A percentile compares a stretch with the other conserved stretches of the same genome.
Evolutionary conservation across 2,329 filamentous ascomycete genomes (phyloP).

Genomic region (Colletotrichum sidae): DNA sequence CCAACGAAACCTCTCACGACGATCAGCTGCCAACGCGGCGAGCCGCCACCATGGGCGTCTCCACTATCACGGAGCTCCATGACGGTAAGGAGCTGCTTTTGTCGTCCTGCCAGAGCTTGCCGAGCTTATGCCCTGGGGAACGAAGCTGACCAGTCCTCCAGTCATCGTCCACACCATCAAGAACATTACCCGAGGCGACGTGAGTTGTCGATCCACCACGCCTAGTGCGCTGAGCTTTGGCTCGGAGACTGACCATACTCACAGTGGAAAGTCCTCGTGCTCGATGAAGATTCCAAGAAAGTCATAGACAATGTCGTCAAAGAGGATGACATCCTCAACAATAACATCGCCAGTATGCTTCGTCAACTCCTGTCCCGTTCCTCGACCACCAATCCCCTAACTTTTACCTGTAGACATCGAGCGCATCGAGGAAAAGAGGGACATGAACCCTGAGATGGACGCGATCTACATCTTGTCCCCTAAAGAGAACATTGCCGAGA

Average conservation of each 20-base stretch:
- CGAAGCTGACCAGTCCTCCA: conserved; percentile 47
- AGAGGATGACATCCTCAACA: conserved; percentile 96
- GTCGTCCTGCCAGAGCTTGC: background rate
- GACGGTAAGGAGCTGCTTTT: conserved; percentile 67
- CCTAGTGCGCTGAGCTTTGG: background rate
- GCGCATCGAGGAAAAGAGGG: conserved; percentile 87
- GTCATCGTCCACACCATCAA: conserved; percentile 81
- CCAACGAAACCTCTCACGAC: background rate
- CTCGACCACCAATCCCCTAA: conserved; percentile 28
- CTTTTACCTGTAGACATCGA: conserved; percentile 80
- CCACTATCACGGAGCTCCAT: conserved; percentile 69
- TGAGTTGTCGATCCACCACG: conserved; percentile 56
- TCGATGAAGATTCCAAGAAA: conserved; percentile 86
- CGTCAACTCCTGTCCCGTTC: background rate
- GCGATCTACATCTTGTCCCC: conserved; percentile 93
- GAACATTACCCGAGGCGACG: conserved; percentile 83
- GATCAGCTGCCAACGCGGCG: conserved; percentile 31
- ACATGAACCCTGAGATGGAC: conserved; percentile 89
- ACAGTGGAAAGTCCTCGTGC: conserved; percentile 96
- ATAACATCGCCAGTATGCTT: conserved; percentile 90
- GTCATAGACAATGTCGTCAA: conserved; percentile 91
- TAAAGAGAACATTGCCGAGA: conserved; percentile 89
- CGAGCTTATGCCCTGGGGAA: background rate
- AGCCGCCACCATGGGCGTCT: conserved; percentile 78
- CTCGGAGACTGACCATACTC: conserved; percentile 14